Base-by-base conservation (phyloP, 805 yeast genomes). In the Kazachstania taianensis region DNA sequence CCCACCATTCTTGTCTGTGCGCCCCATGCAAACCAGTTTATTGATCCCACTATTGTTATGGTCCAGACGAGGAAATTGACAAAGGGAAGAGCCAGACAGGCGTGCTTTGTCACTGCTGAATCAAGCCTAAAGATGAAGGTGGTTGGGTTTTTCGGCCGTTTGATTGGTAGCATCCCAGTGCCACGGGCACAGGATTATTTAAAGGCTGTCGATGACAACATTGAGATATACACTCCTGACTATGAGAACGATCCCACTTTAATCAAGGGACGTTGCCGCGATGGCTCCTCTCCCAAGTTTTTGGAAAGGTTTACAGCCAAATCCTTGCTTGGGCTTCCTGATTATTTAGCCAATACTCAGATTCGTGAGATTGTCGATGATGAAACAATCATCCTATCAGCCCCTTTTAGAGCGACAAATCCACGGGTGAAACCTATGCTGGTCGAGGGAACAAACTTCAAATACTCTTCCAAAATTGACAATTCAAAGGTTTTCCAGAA, bases 11-110 rank as follows among this genome's bases (percentile, higher is more conserved):
- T 79, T 48, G 87, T 81, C 25, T 84, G 79, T 28, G 87, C 87
- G 2, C 89, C 89, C 2, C 87, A 81, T 57, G 85, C 85, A 6
- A 85, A 85, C 58, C 95, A 86, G 61, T 87, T 87, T 53, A 85
- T 87, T 23, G 81, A 74, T 46, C 86, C 84, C 3, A 71, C 84
- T 37, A 65, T 89, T 39, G 70, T 89, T 32, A 78, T 84, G 81
- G 72, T 78, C 30, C 82, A 78, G 49, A 81, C 83, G 18, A 72
- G 81, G 48, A 59, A 65, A 27, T 33, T 53, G 23, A 40, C 30
- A 3, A 68, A 70, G 15, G 33, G 30, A 32, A 66, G 79, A 1
- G 70, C 77, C 2, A 67, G 96, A 41, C 67, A 82, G 38, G 68
- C 83, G 10, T 73, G 84, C 23, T 83, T 85, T 48, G 69, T 87